Conservation (phyloP, 2,329 filamentous ascomycete species). For the Fusarium newnesense region DNA sequence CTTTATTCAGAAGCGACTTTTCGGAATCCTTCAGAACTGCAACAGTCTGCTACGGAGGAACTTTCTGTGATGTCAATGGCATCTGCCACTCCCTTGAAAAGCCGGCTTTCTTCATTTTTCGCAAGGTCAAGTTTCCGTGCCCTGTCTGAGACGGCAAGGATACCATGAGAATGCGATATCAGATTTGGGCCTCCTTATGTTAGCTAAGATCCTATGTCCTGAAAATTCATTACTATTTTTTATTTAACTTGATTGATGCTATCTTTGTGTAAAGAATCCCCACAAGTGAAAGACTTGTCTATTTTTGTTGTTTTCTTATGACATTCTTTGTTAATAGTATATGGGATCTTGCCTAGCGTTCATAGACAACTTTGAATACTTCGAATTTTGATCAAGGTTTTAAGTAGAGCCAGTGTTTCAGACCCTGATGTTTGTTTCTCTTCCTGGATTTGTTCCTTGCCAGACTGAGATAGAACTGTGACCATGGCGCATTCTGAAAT, state of each 20-base stretch:
- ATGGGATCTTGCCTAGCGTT: not conserved
- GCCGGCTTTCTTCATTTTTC: not conserved
- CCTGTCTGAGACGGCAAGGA: not conserved
- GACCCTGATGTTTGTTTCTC: not conserved
- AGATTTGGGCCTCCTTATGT: not conserved
- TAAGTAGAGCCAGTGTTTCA: fast-evolving
- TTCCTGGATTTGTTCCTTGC: not conserved
- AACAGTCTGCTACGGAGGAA: not conserved
- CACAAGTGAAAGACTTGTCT: too few relatives aligned
- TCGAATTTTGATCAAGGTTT: too few relatives aligned
- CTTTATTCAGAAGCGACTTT: not conserved
- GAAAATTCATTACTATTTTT: not conserved
- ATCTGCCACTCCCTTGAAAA: not conserved
- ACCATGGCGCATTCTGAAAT: not conserved
- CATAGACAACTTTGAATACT: not conserved
- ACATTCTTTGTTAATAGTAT: not conserved
- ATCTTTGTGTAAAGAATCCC: too few relatives aligned
- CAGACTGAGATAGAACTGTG: too few relatives aligned
- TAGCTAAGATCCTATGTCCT: not conserved
- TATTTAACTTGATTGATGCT: too few relatives aligned
- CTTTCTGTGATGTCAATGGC: not conserved
- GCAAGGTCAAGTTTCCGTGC: fast-evolving
- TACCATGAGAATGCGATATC: not conserved
- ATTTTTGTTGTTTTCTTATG: not conserved
- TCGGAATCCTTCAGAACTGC: not conserved